Conservation (phyloP, 305 asterid genomes). For the Caryopteris hybrid region DNA sequence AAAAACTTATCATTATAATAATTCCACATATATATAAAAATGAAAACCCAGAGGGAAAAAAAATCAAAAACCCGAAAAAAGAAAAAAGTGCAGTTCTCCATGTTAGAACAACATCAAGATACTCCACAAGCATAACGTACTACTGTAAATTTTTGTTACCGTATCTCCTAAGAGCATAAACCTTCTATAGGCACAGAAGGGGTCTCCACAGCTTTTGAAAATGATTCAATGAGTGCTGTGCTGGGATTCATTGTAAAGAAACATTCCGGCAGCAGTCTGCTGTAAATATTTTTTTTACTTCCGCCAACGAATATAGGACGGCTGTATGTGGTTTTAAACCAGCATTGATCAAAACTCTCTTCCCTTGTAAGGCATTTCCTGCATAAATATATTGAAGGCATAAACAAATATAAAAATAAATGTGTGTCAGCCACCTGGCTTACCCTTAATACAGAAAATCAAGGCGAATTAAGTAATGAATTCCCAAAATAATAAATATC, state of each 20-base stretch:
- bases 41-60: background rate
- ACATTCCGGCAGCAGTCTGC: background rate
- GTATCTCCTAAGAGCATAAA: conserved; percentile 13
- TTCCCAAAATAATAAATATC: background rate
- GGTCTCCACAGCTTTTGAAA: conserved; percentile 8
- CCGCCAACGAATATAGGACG: conserved; percentile 9
- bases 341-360: conserved; percentile 57
- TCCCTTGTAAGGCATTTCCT: conserved; percentile 83
- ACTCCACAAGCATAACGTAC: conserved; percentile 12
- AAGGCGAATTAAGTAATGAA: background rate
- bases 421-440: background rate
- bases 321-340: background rate
- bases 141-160: background rate
- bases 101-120: conserved; percentile 26
- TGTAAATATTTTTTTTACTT: background rate
- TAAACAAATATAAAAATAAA: background rate
- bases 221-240: conserved; percentile 13
- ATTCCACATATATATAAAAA: conserved; percentile 10
- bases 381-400: conserved; percentile 14
- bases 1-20: conserved; percentile 1
- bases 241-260: background rate
- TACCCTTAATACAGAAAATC: background rate
- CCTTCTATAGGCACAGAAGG: background rate
- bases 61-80: background rate
- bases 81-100: background rate